These are phyloP conservation scores for Alternaria panax DNA, from an alignment of 2,329 filamentous ascomycete species.

Conservation along the genomic window DNA sequence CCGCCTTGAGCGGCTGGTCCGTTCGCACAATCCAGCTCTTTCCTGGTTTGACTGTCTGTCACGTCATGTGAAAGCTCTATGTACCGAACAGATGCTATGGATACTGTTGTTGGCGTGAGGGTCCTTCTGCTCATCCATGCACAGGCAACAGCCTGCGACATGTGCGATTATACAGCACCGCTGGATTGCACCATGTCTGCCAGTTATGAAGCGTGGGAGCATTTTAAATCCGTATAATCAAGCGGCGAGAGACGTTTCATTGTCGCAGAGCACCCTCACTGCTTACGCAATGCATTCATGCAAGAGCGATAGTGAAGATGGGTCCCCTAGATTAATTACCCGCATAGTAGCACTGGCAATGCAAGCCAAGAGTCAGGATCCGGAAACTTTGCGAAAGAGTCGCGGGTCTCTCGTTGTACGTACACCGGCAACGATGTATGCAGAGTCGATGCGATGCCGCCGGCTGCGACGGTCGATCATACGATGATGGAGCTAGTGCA, in stretches of 20 bases:
- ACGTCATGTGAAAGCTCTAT: slow-evolving; percentile 24
- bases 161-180: background rate
- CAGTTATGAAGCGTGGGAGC: background rate
- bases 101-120: slow-evolving; percentile 17
- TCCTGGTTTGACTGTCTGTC: background rate
- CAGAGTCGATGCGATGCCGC: background rate
- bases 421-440: slow-evolving; percentile 7
- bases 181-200: background rate
- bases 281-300: slow-evolving; percentile 20
- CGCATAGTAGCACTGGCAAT: slow-evolving; percentile 20
- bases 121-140: background rate
- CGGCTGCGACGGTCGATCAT: background rate
- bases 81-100: slow-evolving; percentile 20
- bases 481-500: slow-evolving; percentile 29
- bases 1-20: slow-evolving; percentile 20
- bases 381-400: slow-evolving; percentile 3
- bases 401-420: slow-evolving; percentile 9
- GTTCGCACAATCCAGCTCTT: background rate
- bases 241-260: background rate
- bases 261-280: background rate
- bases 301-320: slow-evolving; percentile 25
- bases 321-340: slow-evolving; percentile 18
- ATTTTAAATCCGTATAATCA: background rate
- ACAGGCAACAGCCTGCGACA: background rate
- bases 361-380: slow-evolving; percentile 7